Evolutionary conservation across 441 rosid species (phyloP).

Genomic region (Cnidoscolus chayamansa): DNA sequence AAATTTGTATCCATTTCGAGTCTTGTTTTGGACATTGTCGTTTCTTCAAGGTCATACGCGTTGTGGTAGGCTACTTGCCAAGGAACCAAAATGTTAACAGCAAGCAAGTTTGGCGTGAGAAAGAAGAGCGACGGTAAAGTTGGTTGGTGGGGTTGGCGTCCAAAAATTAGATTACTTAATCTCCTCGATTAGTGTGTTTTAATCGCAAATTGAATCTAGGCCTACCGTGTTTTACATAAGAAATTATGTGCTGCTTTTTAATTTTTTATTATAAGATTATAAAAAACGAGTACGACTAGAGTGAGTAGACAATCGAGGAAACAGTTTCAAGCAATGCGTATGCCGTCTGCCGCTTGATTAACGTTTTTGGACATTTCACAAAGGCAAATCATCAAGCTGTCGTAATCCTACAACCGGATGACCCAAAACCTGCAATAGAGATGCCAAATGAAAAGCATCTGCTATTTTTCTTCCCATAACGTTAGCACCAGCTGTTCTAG

Average conservation of each 20-base stretch:
- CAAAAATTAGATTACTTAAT: constrained; percentile 32
- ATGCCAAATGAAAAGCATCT: not conserved
- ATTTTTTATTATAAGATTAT: too few species aligned
- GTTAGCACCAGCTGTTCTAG: not conserved
- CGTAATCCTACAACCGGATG: not conserved
- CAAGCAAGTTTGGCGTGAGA: constrained; percentile 27
- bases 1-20: not conserved
- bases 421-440: too few species aligned
- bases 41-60: constrained; percentile 17
- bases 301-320: not conserved
- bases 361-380: not conserved
- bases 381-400: not conserved
- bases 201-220: not conserved
- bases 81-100: constrained; percentile 40
- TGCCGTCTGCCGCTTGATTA: not conserved
- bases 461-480: not conserved
- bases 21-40: constrained; percentile 12
- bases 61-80: constrained; percentile 40
- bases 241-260: not conserved
- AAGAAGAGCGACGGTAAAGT: constrained; percentile 4
- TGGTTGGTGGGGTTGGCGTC: constrained; percentile 51
- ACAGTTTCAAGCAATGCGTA: not conserved
- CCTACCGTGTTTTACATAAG: not conserved
- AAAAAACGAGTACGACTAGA: not conserved
- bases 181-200: not conserved